Evolutionary conservation across 2,329 filamentous ascomycete species (phyloP), one percentile per base, ranked within the genome.

Genomic region (Coniochaeta pulveracea): DNA sequence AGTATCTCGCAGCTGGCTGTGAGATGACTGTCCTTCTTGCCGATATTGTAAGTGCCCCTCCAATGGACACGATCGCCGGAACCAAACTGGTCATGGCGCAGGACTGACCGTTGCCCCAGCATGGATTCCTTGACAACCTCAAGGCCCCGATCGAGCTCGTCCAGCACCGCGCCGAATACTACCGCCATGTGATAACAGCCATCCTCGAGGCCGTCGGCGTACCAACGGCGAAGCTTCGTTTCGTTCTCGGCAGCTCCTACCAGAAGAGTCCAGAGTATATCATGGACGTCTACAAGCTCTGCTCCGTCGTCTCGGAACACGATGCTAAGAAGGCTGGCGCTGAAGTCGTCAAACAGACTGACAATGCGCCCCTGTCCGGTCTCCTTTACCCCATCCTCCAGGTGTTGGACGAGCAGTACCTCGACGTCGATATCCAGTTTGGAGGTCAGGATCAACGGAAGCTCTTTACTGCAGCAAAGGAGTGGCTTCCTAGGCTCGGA

Each of bases 271-370:
- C 67, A 16, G 69, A 76, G 26, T 96, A 95, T 61, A 74, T 79
- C 39, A 91, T 94, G 83, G 89, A 96, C 52, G 60, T 93, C 21
- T 89, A 88, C 61, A 76, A 81, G 50, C 55, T 96, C 43, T 72
- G 69, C 28, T 73, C 73, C 4, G 58, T 84, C 34, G 73, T 81
- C 5, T 79, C 78, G 10, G 76, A 86, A 58, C 76, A 88, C 51
- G 78, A 91, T 49, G 85, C 86, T 11, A 85, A 86, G 58, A 91
- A 85, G 58, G 88, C 89, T 0, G 89, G 89, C 24, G 83, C 85
- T 2, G 91, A 96, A 58, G 76, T 96, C 6, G 89, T 98, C 43
- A 96, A 96, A 68, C 86, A 96, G 63, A 76, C 80, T 4, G 72
- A 74, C 36, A 86, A 89, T 48, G 75, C 80, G 8, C 72, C 80